A percentile compares a stretch with the other conserved stretches of the same genome.
These are phyloP conservation scores for Linnemannia exigua DNA, from an alignment of 192 early-diverging fungal species.

Conservation along the genomic window DNA sequence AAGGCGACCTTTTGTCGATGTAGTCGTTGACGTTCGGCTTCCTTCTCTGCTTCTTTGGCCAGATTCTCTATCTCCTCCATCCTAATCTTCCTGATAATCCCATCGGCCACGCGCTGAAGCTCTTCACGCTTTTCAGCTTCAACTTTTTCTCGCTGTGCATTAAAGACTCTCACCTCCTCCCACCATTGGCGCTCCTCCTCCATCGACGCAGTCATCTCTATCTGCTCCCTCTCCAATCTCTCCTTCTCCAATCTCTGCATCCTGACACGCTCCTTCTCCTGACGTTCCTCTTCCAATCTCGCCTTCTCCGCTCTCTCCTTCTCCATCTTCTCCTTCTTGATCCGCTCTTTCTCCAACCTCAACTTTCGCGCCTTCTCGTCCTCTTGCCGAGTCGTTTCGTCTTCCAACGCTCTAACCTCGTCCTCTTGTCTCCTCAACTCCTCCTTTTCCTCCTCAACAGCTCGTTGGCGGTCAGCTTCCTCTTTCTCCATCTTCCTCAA, in stretches of 20 bases:
- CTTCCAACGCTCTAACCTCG: too few relatives aligned
- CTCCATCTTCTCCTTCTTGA: neutral
- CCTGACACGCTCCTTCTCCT: neutral
- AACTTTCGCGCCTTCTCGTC: neutral
- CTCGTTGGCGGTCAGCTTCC: neutral
- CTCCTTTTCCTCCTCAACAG: neutral
- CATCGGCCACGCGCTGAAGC: neutral
- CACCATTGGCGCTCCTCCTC: neutral
- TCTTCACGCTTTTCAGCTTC: neutral
- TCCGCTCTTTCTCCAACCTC: neutral
- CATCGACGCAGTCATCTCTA: neutral
- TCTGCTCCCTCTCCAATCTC: too few relatives aligned
- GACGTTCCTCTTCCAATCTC: neutral
- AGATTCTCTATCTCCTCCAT: neutral
- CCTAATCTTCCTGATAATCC: neutral
- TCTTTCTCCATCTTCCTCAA: constrained; percentile 5
- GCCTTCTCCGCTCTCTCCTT: neutral
- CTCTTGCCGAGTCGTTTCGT: too few relatives aligned
- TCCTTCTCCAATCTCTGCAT: too few relatives aligned
- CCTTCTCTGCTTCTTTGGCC: neutral
- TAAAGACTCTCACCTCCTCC: neutral
- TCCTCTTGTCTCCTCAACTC: neutral
- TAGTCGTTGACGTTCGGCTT: neutral
- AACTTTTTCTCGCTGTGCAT: neutral
- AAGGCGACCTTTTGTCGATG: neutral